These are phyloP conservation scores for Arachnomyces sp. DNA, from an alignment of 2,329 filamentous ascomycete genomes.

Conservation along the genomic window DNA sequence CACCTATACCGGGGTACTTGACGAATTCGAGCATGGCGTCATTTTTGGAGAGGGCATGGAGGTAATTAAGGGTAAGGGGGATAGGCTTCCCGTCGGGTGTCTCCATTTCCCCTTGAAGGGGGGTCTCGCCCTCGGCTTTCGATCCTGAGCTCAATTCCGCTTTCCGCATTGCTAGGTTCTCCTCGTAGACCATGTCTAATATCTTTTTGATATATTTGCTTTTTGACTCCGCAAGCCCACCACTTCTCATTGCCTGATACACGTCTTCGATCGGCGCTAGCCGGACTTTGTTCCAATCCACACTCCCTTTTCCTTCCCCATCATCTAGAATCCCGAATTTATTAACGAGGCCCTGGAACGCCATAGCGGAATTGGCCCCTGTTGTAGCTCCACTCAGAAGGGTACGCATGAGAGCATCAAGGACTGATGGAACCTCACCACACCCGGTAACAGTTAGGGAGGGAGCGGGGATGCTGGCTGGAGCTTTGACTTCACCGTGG, in stretches of 20 bases:
- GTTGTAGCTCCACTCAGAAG: slow-evolving; percentile 55
- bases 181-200: slow-evolving; percentile 61
- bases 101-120: slow-evolving; percentile 38
- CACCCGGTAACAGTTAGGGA: slow-evolving; percentile 64
- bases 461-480: slow-evolving; percentile 59
- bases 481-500: slow-evolving; percentile 58
- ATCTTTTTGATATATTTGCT: slow-evolving; percentile 65
- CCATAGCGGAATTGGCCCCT: slow-evolving; percentile 53
- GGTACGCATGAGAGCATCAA: slow-evolving; percentile 56
- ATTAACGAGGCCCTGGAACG: slow-evolving; percentile 57
- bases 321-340: slow-evolving; percentile 55
- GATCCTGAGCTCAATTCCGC: slow-evolving; percentile 41
- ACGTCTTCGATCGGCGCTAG: slow-evolving; percentile 51
- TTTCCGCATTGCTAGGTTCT: slow-evolving; percentile 51
- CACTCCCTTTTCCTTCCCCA: slow-evolving; percentile 60
- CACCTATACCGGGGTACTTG: slow-evolving; percentile 54
- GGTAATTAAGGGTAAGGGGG: slow-evolving; percentile 56
- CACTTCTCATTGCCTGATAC: slow-evolving; percentile 59
- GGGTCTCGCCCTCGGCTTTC: slow-evolving; percentile 34
- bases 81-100: slow-evolving; percentile 49
- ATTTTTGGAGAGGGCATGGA: slow-evolving; percentile 47
- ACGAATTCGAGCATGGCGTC: slow-evolving; percentile 51
- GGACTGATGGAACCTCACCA: slow-evolving; percentile 56
- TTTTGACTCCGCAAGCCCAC: slow-evolving; percentile 64
- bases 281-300: slow-evolving; percentile 66